Evolutionary conservation across 2,329 filamentous ascomycete species (phyloP).

Genomic region (Teratosphaeria zuluensis): DNA sequence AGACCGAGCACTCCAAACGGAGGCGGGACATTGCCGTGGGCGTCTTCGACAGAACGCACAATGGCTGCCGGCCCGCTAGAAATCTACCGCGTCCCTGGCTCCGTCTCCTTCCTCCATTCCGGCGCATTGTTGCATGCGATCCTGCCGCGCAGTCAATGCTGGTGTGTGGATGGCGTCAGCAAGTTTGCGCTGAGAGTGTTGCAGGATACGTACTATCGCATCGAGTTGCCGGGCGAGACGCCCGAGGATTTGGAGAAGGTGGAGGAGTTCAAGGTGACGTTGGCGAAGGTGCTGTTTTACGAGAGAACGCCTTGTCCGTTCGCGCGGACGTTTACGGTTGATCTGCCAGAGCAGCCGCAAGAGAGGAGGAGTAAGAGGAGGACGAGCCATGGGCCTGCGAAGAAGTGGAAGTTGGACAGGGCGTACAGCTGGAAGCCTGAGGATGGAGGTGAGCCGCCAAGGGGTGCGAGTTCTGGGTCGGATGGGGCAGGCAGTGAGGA

Average conservation of each 20-base stretch:
- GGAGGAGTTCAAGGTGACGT: constrained; percentile 56
- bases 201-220: constrained; percentile 77
- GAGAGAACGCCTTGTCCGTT: constrained; percentile 87
- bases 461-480: neutral
- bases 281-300: constrained; percentile 68
- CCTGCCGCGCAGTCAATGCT: constrained; percentile 81
- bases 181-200: constrained; percentile 83
- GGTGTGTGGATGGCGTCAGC: constrained; percentile 78
- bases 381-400: constrained; percentile 50
- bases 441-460: constrained; percentile 19
- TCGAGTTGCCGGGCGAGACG: constrained; percentile 64
- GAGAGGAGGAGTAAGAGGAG: constrained; percentile 53
- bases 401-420: constrained; percentile 40
- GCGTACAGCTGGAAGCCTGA: constrained; percentile 38
- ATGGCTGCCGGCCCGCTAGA: constrained; percentile 70
- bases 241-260: constrained; percentile 56
- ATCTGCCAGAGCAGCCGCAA: constrained; percentile 59
- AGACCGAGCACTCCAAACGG: neutral
- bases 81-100: constrained; percentile 78
- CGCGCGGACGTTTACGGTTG: constrained; percentile 62
- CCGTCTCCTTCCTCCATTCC: constrained; percentile 80
- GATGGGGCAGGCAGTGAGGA: constrained; percentile 6
- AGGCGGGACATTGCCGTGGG: constrained; percentile 56
- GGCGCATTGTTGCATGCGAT: constrained; percentile 77
- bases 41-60: constrained; percentile 66